phyloP scores from a whole-genome alignment of 805 yeast genomes.

The Komagataella populi region DNA sequence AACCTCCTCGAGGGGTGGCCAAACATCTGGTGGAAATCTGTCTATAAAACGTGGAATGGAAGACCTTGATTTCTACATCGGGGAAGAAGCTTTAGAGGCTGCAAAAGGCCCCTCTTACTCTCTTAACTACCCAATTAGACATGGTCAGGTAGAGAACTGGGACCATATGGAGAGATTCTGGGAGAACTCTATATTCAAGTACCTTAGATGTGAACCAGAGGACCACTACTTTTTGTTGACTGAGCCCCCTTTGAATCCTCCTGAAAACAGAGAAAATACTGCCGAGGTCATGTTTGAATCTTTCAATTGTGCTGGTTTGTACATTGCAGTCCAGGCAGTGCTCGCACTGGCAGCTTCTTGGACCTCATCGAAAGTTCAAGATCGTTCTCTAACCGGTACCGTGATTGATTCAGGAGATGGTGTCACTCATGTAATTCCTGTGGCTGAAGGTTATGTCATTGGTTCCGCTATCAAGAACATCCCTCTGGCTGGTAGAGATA shows the following conservation, averaged over 20 bases:
- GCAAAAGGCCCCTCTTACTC: constrained; percentile 87
- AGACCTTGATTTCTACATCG: constrained; percentile 88
- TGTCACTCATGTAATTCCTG: constrained; percentile 98
- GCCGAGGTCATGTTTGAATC: constrained; percentile 99
- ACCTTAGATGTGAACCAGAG: constrained; percentile 95
- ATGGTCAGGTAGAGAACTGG: constrained; percentile 98
- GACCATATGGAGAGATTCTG: constrained; percentile 99
- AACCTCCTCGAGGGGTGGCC: constrained; percentile 18
- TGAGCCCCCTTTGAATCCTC: constrained; percentile 99
- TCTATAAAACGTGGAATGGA: constrained; percentile 79
- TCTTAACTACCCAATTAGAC: constrained; percentile 84
- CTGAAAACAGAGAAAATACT: constrained; percentile 95
- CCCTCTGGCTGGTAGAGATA: constrained; percentile 98
- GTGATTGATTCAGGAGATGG: constrained; percentile 99
- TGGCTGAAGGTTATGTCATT: constrained; percentile 97
- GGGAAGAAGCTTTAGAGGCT: constrained; percentile 87
- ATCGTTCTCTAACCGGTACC: constrained; percentile 93
- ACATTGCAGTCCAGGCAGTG: constrained; percentile 98
- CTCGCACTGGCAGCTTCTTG: constrained; percentile 97
- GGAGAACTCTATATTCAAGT: constrained; percentile 95
- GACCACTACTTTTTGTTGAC: constrained; percentile 93
- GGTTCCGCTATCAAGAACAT: constrained; percentile 95
- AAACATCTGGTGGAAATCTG: constrained; percentile 24
- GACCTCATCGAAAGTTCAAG: constrained; percentile 93
- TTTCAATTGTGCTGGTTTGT: constrained; percentile 95